Conservation (phyloP, 306 rosid genomes). For the Quercus agrifolia region DNA sequence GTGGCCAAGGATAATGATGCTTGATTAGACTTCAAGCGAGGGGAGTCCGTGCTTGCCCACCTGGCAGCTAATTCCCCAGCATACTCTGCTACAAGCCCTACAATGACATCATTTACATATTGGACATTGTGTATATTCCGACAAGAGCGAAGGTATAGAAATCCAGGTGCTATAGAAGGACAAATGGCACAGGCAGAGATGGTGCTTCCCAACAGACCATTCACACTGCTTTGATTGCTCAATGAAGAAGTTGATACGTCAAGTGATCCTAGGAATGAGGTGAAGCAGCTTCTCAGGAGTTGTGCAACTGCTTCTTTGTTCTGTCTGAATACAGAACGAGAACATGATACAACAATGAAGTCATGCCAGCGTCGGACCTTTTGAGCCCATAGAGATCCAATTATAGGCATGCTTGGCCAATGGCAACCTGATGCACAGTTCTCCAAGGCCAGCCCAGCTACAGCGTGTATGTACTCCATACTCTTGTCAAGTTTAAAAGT, state of each 20-base stretch:
- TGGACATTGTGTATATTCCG: constrained; percentile 45
- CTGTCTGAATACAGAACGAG: constrained; percentile 64
- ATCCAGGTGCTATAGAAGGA: constrained; percentile 66
- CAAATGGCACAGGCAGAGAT: constrained; percentile 29
- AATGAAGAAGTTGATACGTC: constrained; percentile 33
- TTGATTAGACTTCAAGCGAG: constrained; percentile 40
- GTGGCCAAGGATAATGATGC: constrained; percentile 48
- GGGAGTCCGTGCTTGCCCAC: constrained; percentile 30
- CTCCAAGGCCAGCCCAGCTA: constrained; percentile 73
- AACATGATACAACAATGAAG: constrained; percentile 65
- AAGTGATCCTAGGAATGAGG: constrained; percentile 52
- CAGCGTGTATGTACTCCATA: constrained; percentile 57
- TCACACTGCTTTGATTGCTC: constrained; percentile 44
- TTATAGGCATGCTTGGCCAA: constrained; percentile 72
- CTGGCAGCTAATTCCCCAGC: constrained; percentile 35
- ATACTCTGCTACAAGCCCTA: constrained; percentile 51
- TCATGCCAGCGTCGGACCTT: constrained; percentile 83
- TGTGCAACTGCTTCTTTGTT: constrained; percentile 59
- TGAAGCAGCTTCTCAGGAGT: constrained; percentile 76
- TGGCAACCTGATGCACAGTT: constrained; percentile 68
- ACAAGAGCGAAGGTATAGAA: constrained; percentile 66
- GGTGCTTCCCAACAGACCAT: constrained; percentile 62
- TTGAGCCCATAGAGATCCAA: constrained; percentile 79
- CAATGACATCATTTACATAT: constrained; percentile 44
- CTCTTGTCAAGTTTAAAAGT: constrained; percentile 75